Conservation (phyloP, 2,329 filamentous ascomycete genomes). For the Talaromyces sp. region DNA sequence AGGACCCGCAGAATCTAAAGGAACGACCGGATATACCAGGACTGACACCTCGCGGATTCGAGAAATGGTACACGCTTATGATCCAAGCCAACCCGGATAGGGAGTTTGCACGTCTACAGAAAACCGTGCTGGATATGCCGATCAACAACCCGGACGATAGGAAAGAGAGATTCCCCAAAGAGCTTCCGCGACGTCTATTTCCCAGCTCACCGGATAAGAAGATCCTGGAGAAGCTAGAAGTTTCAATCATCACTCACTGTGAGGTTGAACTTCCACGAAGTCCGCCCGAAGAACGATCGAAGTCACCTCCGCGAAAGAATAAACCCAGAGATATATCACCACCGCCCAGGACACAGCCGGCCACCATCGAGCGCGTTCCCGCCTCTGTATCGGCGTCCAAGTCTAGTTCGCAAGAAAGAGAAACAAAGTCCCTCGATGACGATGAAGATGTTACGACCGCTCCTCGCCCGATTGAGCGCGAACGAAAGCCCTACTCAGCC, state of each 20-base stretch:
- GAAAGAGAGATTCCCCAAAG: constrained; percentile 73
- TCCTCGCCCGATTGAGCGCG: constrained; percentile 60
- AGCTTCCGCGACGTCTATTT: constrained; percentile 71
- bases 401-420: constrained; percentile 15
- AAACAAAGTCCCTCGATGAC: constrained; percentile 38
- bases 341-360: constrained; percentile 21
- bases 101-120: constrained; percentile 69
- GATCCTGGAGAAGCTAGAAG: constrained; percentile 60
- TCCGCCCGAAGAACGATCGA: constrained; percentile 37
- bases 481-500: constrained; percentile 63
- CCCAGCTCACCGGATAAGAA: constrained; percentile 59
- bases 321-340: constrained; percentile 15
- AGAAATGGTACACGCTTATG: constrained; percentile 68
- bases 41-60: constrained; percentile 67
- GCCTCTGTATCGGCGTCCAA: constrained; percentile 8
- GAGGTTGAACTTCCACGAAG: constrained; percentile 47
- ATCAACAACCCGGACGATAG: constrained; percentile 65
- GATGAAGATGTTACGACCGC: constrained; percentile 42
- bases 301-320: constrained; percentile 27
- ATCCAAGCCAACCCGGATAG: constrained; percentile 74
- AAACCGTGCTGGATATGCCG: constrained; percentile 67
- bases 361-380: constrained; percentile 35
- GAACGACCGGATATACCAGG: constrained; percentile 61
- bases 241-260: constrained; percentile 57
- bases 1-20: constrained; percentile 45